Conservation (phyloP, 768 basidiomycete species). For the Pulveroboletus ravenelii region DNA sequence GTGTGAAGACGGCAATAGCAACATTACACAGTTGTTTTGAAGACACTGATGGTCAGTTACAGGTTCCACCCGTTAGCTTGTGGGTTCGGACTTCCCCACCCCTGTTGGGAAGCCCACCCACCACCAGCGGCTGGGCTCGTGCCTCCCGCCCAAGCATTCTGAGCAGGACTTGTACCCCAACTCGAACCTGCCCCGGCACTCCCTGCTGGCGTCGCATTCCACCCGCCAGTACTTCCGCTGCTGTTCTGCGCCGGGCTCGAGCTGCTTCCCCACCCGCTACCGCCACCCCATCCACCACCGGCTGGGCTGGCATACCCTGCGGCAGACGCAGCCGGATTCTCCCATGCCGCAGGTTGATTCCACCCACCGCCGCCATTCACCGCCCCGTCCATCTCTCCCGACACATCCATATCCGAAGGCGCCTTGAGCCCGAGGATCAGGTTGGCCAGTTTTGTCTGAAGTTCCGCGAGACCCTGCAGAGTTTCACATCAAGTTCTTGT, state of each 20-base stretch:
- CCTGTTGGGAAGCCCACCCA: conserved; percentile 33
- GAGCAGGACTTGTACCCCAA: conserved; percentile 32
- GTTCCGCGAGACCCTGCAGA: conserved; percentile 64
- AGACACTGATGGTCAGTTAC: conserved; percentile 2
- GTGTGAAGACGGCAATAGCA: too few relatives aligned
- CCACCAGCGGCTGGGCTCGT: conserved; percentile 28
- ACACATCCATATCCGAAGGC: conserved; percentile 52
- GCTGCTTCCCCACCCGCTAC: conserved; percentile 21
- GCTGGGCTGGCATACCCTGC: conserved; percentile 30
- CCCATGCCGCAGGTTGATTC: conserved; percentile 23
- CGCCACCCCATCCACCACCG: conserved; percentile 29
- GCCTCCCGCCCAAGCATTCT: conserved; percentile 36
- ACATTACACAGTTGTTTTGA: too few relatives aligned
- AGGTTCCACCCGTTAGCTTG: conserved; percentile 55
- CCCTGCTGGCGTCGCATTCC: conserved; percentile 26
- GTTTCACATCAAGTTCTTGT: neutral
- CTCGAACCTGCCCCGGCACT: conserved; percentile 21
- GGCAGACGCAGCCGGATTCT: conserved; percentile 28
- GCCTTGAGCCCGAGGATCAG: conserved; percentile 72
- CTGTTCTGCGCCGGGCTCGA: conserved; percentile 25
- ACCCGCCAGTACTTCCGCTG: conserved; percentile 15
- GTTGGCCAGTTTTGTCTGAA: conserved; percentile 77
- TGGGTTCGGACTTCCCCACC: conserved; percentile 48
- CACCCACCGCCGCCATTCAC: conserved; percentile 27
- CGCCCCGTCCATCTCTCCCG: conserved; percentile 33